Evolutionary conservation across 371 early-diverging fungal genomes (phyloP).

Genomic region (Zopfochytrium polystomum): DNA sequence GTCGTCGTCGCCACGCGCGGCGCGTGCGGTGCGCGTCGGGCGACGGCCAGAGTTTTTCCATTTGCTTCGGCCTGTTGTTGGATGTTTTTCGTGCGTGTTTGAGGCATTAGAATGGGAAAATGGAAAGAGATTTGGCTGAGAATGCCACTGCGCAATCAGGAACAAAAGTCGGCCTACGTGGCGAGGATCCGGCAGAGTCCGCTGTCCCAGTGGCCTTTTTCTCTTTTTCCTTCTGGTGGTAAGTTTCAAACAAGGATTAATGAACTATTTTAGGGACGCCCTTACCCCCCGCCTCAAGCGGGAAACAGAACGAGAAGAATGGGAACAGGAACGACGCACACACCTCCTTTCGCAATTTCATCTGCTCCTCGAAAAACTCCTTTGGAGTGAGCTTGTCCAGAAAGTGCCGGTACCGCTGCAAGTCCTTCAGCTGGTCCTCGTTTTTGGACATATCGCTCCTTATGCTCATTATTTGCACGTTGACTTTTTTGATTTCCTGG

Average conservation of each 20-base stretch:
- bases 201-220: no score
- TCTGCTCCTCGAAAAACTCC: constrained; percentile 38
- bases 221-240: no score
- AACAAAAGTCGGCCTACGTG: no score
- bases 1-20: constrained; percentile 1
- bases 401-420: constrained; percentile 51
- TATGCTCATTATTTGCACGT: constrained; percentile 49
- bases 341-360: constrained; percentile 11
- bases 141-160: no score
- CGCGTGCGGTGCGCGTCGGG: not conserved
- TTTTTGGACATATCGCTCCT: constrained; percentile 54
- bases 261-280: no score
- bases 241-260: no score
- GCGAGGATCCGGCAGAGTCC: no score
- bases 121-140: no score
- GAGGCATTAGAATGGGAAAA: no score
- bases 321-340: no score
- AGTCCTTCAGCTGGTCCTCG: constrained; percentile 53
- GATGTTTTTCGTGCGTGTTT: no score
- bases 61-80: no score
- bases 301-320: not conserved
- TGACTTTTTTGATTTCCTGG: constrained; percentile 53
- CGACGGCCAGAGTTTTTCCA: not conserved
- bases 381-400: constrained; percentile 48
- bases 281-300: not conserved